Conservation (phyloP, 2,329 filamentous ascomycete species). For the Chaetothyriales sp. region DNA sequence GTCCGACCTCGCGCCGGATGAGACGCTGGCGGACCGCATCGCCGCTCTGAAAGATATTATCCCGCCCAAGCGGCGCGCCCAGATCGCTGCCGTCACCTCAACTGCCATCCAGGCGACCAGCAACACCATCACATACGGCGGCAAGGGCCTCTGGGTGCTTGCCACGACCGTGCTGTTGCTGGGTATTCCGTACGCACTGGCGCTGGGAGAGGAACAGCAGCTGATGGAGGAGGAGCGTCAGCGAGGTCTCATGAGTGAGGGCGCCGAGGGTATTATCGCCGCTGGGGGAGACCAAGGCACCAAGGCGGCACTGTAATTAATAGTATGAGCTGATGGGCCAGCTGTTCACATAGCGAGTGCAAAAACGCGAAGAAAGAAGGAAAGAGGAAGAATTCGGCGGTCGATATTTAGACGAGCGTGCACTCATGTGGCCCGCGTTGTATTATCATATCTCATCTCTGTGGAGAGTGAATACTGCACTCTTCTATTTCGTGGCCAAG, state of each 20-base stretch:
- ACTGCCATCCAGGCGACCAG: conserved; percentile 31
- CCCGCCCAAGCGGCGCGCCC: conserved; percentile 56
- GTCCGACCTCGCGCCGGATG: conserved; percentile 48
- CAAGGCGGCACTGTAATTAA: conserved; percentile 14
- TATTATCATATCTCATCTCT: background rate
- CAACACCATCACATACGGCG: conserved; percentile 48
- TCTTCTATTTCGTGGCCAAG: background rate
- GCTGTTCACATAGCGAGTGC: background rate
- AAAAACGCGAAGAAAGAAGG: conserved; percentile 1
- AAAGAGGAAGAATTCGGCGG: conserved; percentile 10
- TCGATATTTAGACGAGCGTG: background rate
- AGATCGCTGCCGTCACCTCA: conserved; percentile 46
- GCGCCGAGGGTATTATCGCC: conserved; percentile 31
- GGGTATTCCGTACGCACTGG: conserved; percentile 85
- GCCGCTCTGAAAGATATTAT: conserved; percentile 63
- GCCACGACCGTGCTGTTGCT: conserved; percentile 79
- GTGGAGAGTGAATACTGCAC: background rate
- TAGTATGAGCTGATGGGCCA: background rate
- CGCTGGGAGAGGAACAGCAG: conserved; percentile 91
- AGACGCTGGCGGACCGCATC: conserved; percentile 53
- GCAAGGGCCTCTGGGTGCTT: conserved; percentile 81
- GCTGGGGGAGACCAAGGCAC: conserved; percentile 1
- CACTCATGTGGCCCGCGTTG: background rate
- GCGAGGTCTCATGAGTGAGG: conserved; percentile 77
- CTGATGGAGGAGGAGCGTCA: conserved; percentile 95